Evolutionary conservation across 2,329 filamentous ascomycete genomes (phyloP).

Genomic region (Colletotrichum costaricense): DNA sequence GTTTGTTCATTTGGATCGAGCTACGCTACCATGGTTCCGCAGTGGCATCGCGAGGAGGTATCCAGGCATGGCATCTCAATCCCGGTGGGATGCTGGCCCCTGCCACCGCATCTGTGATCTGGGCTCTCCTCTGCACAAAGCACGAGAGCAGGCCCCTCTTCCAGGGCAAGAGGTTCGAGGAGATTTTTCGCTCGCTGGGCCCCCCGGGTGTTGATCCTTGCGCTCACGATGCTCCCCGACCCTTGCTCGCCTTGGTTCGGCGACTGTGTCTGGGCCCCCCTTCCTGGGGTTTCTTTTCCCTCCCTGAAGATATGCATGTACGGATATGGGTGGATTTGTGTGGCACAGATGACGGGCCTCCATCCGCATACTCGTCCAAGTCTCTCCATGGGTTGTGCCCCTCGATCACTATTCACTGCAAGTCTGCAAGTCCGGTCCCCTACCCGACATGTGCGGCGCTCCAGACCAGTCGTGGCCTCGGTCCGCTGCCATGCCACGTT

Average conservation of each 20-base stretch:
- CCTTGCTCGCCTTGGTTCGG: slow-evolving; percentile 12
- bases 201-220: slow-evolving; percentile 17
- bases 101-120: slow-evolving; percentile 1
- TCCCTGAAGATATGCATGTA: slow-evolving; percentile 4
- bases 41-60: neutral
- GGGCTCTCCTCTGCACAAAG: slow-evolving; percentile 3
- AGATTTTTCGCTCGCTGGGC: slow-evolving; percentile 2
- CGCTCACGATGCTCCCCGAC: slow-evolving; percentile 6
- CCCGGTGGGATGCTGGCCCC: slow-evolving; percentile 7
- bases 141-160: neutral
- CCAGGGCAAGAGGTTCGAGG: neutral
- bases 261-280: slow-evolving; percentile 4
- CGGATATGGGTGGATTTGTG: neutral
- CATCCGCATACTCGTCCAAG: neutral
- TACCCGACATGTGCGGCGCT: slow-evolving; percentile 15
- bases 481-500: slow-evolving; percentile 26
- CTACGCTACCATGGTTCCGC: neutral
- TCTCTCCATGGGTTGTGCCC: neutral
- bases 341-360: slow-evolving; percentile 18
- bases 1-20: neutral
- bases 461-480: slow-evolving; percentile 12
- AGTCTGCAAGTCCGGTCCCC: neutral
- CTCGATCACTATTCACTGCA: neutral
- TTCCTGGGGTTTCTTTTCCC: slow-evolving; percentile 11
- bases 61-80: slow-evolving; percentile 1